These are phyloP conservation scores for Oxalis stricta DNA, from an alignment of 441 rosid species.

Conservation along the genomic window DNA sequence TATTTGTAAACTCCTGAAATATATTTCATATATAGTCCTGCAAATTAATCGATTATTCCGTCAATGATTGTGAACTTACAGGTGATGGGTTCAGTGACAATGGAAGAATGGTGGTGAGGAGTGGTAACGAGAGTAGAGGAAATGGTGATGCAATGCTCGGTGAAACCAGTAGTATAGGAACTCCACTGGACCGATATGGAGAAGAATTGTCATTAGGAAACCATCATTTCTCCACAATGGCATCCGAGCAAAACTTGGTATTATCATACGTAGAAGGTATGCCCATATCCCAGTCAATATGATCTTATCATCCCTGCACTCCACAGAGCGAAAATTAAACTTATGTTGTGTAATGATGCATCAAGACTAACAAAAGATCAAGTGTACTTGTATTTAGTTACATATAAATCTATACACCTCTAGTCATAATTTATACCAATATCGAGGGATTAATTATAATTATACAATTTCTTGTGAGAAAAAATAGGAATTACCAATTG, in stretches of 20 bases:
- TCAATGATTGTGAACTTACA: no score
- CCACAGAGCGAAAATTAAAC: no score
- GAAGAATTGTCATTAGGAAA: slow-evolving; percentile 11
- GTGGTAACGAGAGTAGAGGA: slow-evolving; percentile 46
- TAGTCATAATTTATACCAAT: no score
- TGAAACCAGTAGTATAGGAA: slow-evolving; percentile 40
- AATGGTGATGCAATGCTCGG: slow-evolving; percentile 56
- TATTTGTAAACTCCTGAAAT: no score
- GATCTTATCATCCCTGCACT: slow-evolving; percentile 23
- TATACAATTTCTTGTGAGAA: neutral
- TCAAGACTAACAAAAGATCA: no score
- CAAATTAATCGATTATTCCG: no score
- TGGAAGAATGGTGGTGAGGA: slow-evolving; percentile 52
- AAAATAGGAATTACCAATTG: slow-evolving; percentile 18
- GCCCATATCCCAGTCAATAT: slow-evolving; percentile 22
- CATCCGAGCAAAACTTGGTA: slow-evolving; percentile 3
- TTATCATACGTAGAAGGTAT: slow-evolving; percentile 9
- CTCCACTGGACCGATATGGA: slow-evolving; percentile 43
- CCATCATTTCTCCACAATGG: slow-evolving; percentile 36
- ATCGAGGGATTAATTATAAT: no score
- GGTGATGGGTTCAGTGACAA: slow-evolving; percentile 41
- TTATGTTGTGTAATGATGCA: no score
- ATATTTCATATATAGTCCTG: no score
- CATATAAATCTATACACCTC: no score
- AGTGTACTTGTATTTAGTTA: no score